Evolutionary conservation across 1,284 basidiomycete species (phyloP).

Genomic region (Cutaneotrichosporon curvatum): DNA sequence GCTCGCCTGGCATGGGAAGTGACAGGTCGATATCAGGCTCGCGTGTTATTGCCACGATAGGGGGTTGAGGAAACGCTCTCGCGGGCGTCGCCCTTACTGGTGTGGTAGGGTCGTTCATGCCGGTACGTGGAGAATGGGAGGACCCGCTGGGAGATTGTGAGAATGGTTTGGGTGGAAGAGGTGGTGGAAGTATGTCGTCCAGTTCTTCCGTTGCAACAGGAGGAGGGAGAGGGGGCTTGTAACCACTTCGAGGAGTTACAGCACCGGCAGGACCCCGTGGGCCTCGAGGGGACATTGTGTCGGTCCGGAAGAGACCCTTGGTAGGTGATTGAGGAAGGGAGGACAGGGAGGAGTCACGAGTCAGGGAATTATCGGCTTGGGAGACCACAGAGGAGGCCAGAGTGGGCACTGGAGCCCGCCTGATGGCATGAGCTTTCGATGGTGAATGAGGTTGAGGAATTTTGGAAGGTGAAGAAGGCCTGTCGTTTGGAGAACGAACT

Average conservation of each 20-base stretch:
- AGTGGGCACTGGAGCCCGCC: not conserved
- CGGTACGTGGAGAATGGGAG: not conserved
- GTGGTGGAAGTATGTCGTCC: no score
- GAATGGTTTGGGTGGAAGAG: no score
- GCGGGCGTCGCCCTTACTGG: no score
- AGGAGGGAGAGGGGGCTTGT: constrained; percentile 10
- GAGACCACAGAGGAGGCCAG: constrained; percentile 4
- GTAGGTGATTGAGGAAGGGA: constrained; percentile 9
- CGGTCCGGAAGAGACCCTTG: constrained; percentile 1
- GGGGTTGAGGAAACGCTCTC: no score
- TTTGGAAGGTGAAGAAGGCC: no score
- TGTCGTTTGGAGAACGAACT: no score
- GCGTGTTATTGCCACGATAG: no score
- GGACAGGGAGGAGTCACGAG: constrained; percentile 8
- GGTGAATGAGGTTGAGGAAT: no score
- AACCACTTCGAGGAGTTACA: constrained; percentile 1
- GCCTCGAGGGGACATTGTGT: constrained; percentile 12
- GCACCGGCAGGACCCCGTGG: constrained; percentile 3
- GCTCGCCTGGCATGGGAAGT: not conserved
- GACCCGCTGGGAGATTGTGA: not conserved
- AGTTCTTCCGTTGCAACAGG: not conserved
- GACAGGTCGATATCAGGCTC: no score
- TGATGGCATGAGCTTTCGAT: no score
- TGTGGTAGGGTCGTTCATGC: not conserved
- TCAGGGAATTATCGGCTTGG: not conserved